Percentiles rank a stretch among this genome's conserved stretches.
Conservation (phyloP, 345 rosid genomes). For the Triadica sebifera region DNA sequence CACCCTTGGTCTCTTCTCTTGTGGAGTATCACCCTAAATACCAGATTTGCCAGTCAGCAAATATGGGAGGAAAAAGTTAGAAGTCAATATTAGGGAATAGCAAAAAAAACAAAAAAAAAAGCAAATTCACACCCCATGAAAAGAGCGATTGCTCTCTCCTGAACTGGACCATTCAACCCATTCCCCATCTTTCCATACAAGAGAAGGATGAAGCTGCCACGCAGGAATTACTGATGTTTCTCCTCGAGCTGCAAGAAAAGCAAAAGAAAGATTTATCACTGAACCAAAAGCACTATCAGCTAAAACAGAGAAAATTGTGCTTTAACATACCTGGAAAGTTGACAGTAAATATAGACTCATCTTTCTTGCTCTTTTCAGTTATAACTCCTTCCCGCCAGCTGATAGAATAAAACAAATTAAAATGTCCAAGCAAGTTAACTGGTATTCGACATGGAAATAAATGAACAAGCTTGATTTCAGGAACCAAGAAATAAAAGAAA, state of each 20-base stretch:
- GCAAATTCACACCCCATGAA: conserved; percentile 52
- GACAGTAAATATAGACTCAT: conserved; percentile 61
- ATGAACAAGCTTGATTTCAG: neutral
- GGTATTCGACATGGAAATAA: neutral
- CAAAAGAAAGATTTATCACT: conserved; percentile 8
- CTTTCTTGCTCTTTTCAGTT: conserved; percentile 76
- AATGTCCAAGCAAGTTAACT: neutral
- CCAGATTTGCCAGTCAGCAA: conserved; percentile 19
- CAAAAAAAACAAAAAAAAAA: neutral
- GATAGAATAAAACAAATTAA: conserved; percentile 24
- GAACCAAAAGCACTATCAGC: conserved; percentile 10
- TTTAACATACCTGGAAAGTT: conserved; percentile 65
- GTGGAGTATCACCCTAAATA: conserved; percentile 82
- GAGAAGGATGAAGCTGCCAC: conserved; percentile 88
- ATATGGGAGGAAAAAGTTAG: neutral
- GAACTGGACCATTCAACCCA: conserved; percentile 81
- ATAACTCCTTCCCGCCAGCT: conserved; percentile 98
- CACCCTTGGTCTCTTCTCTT: conserved; percentile 69
- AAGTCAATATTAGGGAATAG: conserved; percentile 11
- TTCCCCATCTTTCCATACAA: conserved; percentile 76
- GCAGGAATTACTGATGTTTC: conserved; percentile 56
- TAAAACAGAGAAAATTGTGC: neutral
- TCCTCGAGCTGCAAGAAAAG: conserved; percentile 57
- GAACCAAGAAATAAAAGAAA: neutral
- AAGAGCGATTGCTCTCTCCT: conserved; percentile 32